Percentiles rank a stretch among this genome's conserved stretches.
phyloP scores from a whole-genome alignment of 2,329 filamentous ascomycete species.

The Colletotrichum phormii region DNA sequence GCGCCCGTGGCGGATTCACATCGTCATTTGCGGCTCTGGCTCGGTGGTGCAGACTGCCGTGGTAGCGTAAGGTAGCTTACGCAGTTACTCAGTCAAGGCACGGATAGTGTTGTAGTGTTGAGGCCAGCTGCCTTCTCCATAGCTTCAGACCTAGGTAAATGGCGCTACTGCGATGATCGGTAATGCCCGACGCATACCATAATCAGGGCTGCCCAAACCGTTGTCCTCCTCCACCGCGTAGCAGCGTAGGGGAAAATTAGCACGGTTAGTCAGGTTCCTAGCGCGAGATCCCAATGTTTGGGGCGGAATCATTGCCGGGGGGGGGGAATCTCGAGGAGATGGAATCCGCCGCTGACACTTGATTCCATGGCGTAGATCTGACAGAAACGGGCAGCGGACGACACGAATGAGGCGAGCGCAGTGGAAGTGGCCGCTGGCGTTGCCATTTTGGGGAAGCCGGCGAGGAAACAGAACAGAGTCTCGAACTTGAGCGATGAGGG shows the following conservation, averaged over 20 bases:
- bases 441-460: not conserved
- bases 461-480: not conserved
- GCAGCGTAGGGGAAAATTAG: not conserved
- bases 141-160: not conserved
- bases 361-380: conserved; percentile 21
- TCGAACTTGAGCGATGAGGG: not conserved
- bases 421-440: not conserved
- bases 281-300: conserved; percentile 5
- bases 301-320: not conserved
- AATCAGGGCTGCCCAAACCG: conserved; percentile 3
- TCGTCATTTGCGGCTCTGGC: conserved; percentile 12
- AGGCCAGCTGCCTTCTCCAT: not conserved
- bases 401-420: conserved; percentile 20
- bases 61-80: not conserved
- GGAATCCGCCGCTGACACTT: conserved; percentile 18
- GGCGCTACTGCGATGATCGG: not conserved
- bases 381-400: conserved; percentile 4
- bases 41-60: not conserved
- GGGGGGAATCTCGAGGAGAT: conserved; percentile 1
- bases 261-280: conserved; percentile 21
- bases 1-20: not conserved
- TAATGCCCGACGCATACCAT: conserved; percentile 14
- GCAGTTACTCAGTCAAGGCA: not conserved
- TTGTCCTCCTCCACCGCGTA: not conserved
- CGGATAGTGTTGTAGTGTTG: not conserved